Percentiles rank a stretch among this genome's conserved stretches.
These are phyloP conservation scores for Letharia columbiana DNA, from an alignment of 495 filamentous ascomycete species.

Conservation along the genomic window DNA sequence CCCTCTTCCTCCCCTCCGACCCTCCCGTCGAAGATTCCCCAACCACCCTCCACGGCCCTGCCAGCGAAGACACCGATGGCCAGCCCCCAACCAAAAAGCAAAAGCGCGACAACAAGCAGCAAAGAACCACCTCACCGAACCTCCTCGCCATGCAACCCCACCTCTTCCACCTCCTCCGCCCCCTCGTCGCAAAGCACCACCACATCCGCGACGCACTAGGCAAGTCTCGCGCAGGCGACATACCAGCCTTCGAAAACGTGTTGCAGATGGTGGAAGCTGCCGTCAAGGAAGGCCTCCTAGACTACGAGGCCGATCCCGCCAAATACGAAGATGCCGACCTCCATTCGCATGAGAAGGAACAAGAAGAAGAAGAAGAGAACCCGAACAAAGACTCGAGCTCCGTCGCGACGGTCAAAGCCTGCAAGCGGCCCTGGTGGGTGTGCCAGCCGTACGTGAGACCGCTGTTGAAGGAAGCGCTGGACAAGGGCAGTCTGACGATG, in stretches of 20 bases:
- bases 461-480: conserved; percentile 78
- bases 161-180: conserved; percentile 82
- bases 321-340: conserved; percentile 38
- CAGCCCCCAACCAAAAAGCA: conserved; percentile 55
- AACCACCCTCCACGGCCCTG: background rate
- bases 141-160: conserved; percentile 81
- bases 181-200: conserved; percentile 66
- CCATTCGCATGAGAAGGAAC: conserved; percentile 30
- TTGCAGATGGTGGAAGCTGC: conserved; percentile 58
- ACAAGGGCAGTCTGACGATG: conserved; percentile 63
- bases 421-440: conserved; percentile 80
- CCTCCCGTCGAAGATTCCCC: conserved; percentile 16
- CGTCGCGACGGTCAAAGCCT: conserved; percentile 56
- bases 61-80: conserved; percentile 27
- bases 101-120: conserved; percentile 39
- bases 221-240: conserved; percentile 53
- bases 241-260: conserved; percentile 62
- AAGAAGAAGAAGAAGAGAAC: conserved; percentile 18
- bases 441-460: conserved; percentile 87
- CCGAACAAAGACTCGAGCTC: conserved; percentile 44
- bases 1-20: conserved; percentile 68
- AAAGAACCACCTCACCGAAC: conserved; percentile 54
- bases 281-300: conserved; percentile 61
- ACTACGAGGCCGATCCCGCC: conserved; percentile 57
- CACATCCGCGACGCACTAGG: conserved; percentile 78